Percentiles rank a stretch among this genome's conserved stretches.
Evolutionary conservation across 768 basidiomycete genomes (phyloP).

Genomic region (Dendrothele bispora): DNA sequence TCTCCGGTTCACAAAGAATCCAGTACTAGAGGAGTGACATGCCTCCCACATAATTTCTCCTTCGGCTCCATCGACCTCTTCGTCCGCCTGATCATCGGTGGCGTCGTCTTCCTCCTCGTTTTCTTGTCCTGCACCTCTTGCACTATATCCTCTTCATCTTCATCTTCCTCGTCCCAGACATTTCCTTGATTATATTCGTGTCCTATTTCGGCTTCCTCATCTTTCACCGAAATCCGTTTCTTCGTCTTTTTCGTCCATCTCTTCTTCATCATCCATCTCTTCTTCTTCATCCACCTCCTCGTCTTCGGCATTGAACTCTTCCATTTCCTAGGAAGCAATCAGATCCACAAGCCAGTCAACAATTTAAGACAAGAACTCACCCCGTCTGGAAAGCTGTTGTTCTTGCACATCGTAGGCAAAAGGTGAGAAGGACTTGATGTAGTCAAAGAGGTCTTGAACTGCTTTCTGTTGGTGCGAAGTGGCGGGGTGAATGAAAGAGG

Average conservation of each 20-base stretch:
- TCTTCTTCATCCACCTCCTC: conserved; percentile 68
- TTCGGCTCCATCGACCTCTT: conserved; percentile 47
- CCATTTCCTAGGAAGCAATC: conserved; percentile 66
- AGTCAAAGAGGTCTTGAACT: conserved; percentile 70
- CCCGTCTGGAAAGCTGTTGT: conserved; percentile 75
- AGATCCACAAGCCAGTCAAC: too few relatives aligned
- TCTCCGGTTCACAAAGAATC: conserved; percentile 51
- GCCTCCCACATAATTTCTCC: conserved; percentile 61
- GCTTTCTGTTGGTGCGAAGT: conserved; percentile 62
- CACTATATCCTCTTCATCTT: conserved; percentile 58
- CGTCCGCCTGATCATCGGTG: conserved; percentile 44
- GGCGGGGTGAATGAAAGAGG: conserved; percentile 73
- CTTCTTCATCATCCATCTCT: conserved; percentile 78
- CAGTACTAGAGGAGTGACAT: conserved; percentile 32
- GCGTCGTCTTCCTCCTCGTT: conserved; percentile 46
- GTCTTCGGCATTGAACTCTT: conserved; percentile 65
- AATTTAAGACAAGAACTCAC: conserved; percentile 82
- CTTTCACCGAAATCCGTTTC: conserved; percentile 87
- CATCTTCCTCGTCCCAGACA: conserved; percentile 71
- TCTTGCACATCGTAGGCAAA: conserved; percentile 68
- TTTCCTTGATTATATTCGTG: conserved; percentile 56
- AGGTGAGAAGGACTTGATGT: conserved; percentile 68
- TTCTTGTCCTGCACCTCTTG: too few relatives aligned
- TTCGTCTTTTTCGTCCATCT: conserved; percentile 77
- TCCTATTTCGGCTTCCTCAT: conserved; percentile 64